A percentile compares a stretch with the other conserved stretches of the same genome.
Evolutionary conservation across 257 asterid genomes (phyloP).

Genomic region (Nicotiana tabacum): DNA sequence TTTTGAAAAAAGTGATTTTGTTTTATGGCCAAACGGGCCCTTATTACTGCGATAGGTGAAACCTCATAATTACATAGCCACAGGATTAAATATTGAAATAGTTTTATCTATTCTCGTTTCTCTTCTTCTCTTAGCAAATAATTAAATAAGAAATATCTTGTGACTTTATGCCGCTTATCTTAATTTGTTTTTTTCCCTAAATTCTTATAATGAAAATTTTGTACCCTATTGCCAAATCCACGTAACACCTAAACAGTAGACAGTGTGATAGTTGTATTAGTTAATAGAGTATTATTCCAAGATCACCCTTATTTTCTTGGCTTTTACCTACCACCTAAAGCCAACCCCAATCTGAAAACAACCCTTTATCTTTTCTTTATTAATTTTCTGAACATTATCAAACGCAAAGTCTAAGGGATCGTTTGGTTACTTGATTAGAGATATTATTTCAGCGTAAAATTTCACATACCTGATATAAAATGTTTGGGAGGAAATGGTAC

Average conservation of each 20-base stretch:
- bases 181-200: not conserved
- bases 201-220: not conserved
- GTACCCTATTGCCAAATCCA: not conserved
- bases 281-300: not conserved
- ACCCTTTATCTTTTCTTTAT: constrained; percentile 20
- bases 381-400: not conserved
- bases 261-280: not conserved
- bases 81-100: not conserved
- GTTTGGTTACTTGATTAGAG: not conserved
- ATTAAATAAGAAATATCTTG: not conserved
- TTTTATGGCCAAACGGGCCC: too few relatives aligned
- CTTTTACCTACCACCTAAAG: constrained; percentile 24
- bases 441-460: not conserved
- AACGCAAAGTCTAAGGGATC: not conserved
- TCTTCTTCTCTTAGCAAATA: not conserved
- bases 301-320: constrained; percentile 11
- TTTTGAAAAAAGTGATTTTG: too few relatives aligned
- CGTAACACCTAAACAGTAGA: not conserved
- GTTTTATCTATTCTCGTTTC: not conserved
- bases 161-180: not conserved
- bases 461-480: too few relatives aligned
- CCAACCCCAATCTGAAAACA: constrained; percentile 29
- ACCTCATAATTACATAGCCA: too few relatives aligned
- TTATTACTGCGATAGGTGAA: too few relatives aligned
- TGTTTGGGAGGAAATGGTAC: too few relatives aligned